A percentile compares a stretch with the other conserved stretches of the same genome.
Evolutionary conservation across 495 filamentous ascomycete genomes (phyloP).

Genomic region (Hypomontagnella submonticulosa): DNA sequence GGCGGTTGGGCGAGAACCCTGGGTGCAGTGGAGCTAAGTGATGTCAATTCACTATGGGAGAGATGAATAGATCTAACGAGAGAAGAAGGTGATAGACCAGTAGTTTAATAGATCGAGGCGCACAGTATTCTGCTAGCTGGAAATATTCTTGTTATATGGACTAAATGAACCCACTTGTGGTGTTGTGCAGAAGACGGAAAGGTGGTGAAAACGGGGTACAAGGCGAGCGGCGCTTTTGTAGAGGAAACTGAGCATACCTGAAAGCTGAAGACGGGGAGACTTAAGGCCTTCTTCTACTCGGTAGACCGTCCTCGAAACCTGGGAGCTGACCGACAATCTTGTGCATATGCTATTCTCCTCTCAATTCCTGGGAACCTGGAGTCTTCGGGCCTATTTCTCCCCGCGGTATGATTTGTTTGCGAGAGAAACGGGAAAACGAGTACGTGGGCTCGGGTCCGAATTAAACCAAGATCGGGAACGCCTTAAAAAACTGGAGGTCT

Average conservation of each 20-base stretch:
- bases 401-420: slow-evolving; percentile 32
- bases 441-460: slow-evolving; percentile 35
- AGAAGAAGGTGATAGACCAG: not conserved
- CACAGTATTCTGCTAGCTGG: slow-evolving; percentile 4
- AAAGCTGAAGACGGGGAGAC: slow-evolving; percentile 29
- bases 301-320: slow-evolving; percentile 39
- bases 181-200: not conserved
- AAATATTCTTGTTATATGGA: slow-evolving; percentile 22
- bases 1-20: slow-evolving; percentile 40
- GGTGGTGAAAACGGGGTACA: slow-evolving; percentile 10
- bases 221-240: slow-evolving; percentile 13
- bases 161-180: slow-evolving; percentile 13
- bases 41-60: slow-evolving; percentile 37
- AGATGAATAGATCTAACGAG: not conserved
- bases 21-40: slow-evolving; percentile 38
- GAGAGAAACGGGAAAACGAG: slow-evolving; percentile 23
- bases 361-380: slow-evolving; percentile 27
- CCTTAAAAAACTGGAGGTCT: slow-evolving; percentile 18
- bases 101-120: not conserved
- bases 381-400: slow-evolving; percentile 42
- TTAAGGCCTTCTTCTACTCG: slow-evolving; percentile 23
- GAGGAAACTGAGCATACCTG: slow-evolving; percentile 37
- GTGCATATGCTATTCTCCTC: slow-evolving; percentile 41
- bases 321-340: slow-evolving; percentile 41
- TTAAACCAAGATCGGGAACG: slow-evolving; percentile 36